Conservation (phyloP, 2,329 filamentous ascomycete genomes). For the Zymoseptoria brevis region DNA sequence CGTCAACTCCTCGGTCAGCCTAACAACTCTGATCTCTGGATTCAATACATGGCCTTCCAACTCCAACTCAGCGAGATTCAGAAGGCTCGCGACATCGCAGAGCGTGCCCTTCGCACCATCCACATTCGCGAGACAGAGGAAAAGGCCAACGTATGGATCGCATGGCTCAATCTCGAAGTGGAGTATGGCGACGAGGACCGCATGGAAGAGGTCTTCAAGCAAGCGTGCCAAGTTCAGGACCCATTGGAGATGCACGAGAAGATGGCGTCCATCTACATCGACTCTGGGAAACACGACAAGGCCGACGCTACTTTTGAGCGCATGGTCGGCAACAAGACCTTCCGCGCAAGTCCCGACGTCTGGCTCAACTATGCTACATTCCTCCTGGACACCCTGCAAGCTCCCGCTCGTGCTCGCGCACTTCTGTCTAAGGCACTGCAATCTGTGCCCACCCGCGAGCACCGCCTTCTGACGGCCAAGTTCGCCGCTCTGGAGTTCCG, state of each 20-base stretch:
- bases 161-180: conserved; percentile 87
- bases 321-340: conserved; percentile 76
- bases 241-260: conserved; percentile 81
- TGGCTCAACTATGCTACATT: conserved; percentile 96
- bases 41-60: conserved; percentile 98
- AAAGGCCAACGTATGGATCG: conserved; percentile 93
- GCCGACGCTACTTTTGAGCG: conserved; percentile 80
- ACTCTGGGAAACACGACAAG: conserved; percentile 76
- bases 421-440: conserved; percentile 79
- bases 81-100: conserved; percentile 80
- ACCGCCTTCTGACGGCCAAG: conserved; percentile 70
- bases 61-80: conserved; percentile 82
- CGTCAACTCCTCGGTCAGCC: conserved; percentile 84
- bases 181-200: conserved; percentile 70
- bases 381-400: conserved; percentile 64
- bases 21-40: conserved; percentile 89
- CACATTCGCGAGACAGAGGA: conserved; percentile 84
- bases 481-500: conserved; percentile 91
- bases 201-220: conserved; percentile 79
- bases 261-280: conserved; percentile 89
- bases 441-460: conserved; percentile 62
- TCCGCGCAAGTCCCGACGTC: conserved; percentile 67
- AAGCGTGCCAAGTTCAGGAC: conserved; percentile 90
- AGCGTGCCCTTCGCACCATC: conserved; percentile 85
- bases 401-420: conserved; percentile 65